These are phyloP conservation scores for Hypomyces rosellus DNA, from an alignment of 2,329 filamentous ascomycete species.

Conservation along the genomic window DNA sequence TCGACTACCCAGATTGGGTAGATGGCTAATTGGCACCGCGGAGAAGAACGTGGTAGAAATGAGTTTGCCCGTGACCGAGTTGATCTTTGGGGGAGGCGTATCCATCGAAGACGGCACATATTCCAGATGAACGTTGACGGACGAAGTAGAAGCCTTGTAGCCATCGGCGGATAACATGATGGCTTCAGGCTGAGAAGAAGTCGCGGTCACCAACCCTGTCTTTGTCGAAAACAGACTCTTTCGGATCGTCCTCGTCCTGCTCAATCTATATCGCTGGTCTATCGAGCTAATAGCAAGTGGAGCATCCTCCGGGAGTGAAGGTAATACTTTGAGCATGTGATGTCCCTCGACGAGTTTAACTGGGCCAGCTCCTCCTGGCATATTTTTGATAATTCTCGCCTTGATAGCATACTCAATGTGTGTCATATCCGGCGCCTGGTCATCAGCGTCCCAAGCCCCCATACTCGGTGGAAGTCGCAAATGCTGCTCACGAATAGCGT, in stretches of 20 bases:
- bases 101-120: constrained; percentile 42
- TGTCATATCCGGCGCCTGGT: constrained; percentile 50
- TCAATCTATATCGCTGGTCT: constrained; percentile 44
- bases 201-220: constrained; percentile 42
- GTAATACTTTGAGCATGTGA: constrained; percentile 47
- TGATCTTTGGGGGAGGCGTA: constrained; percentile 41
- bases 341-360: constrained; percentile 34
- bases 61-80: constrained; percentile 44
- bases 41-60: constrained; percentile 48
- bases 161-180: constrained; percentile 47
- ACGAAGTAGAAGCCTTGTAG: constrained; percentile 34
- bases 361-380: neutral
- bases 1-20: constrained; percentile 47
- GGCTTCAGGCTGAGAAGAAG: constrained; percentile 40
- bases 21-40: constrained; percentile 35
- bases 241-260: constrained; percentile 46
- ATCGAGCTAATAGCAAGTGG: constrained; percentile 43
- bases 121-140: constrained; percentile 38
- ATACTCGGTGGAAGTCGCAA: constrained; percentile 47
- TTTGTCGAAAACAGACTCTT: constrained; percentile 47
- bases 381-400: constrained; percentile 34
- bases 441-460: constrained; percentile 47
- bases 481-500: constrained; percentile 46
- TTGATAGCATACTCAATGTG: constrained; percentile 47
- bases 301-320: constrained; percentile 42